These are phyloP conservation scores for Colletotrichum shisoi DNA, from an alignment of 2,329 filamentous ascomycete genomes.

Conservation along the genomic window DNA sequence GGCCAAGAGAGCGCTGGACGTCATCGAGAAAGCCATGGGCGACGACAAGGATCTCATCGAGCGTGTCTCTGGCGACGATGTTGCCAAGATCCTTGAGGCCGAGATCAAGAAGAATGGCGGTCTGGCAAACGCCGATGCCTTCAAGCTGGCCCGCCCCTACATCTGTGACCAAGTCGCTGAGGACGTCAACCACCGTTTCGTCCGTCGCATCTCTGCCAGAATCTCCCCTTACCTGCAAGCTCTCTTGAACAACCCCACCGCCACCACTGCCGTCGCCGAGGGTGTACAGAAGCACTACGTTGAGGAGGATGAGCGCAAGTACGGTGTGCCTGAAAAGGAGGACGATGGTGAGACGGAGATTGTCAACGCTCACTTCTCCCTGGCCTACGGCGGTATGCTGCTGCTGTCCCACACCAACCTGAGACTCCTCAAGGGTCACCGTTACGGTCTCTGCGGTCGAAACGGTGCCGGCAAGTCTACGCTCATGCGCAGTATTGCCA, in stretches of 20 bases:
- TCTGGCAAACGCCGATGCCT: slow-evolving; percentile 69
- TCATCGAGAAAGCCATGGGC: slow-evolving; percentile 94
- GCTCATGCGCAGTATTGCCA: slow-evolving; percentile 94
- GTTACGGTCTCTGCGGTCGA: slow-evolving; percentile 94
- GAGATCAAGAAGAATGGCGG: slow-evolving; percentile 76
- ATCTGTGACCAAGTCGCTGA: slow-evolving; percentile 86
- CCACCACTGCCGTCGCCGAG: slow-evolving; percentile 70
- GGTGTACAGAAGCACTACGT: slow-evolving; percentile 80
- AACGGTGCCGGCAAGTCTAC: slow-evolving; percentile 99
- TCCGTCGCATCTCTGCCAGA: slow-evolving; percentile 73
- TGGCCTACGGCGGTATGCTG: slow-evolving; percentile 97
- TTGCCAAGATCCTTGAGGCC: slow-evolving; percentile 75
- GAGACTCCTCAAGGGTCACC: slow-evolving; percentile 91
- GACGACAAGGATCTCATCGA: slow-evolving; percentile 71
- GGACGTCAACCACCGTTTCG: slow-evolving; percentile 82
- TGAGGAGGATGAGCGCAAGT: slow-evolving; percentile 86
- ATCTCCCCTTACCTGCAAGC: slow-evolving; percentile 79
- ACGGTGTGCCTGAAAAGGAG: slow-evolving; percentile 82
- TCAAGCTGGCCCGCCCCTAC: slow-evolving; percentile 74
- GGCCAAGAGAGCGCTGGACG: slow-evolving; percentile 78
- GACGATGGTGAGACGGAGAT: slow-evolving; percentile 95
- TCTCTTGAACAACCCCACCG: slow-evolving; percentile 69
- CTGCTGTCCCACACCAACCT: slow-evolving; percentile 95
- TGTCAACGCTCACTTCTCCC: slow-evolving; percentile 96
- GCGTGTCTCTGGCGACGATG: slow-evolving; percentile 75